Evolutionary conservation across 495 filamentous ascomycete species (phyloP).

Genomic region (Haplographium delicatum): DNA sequence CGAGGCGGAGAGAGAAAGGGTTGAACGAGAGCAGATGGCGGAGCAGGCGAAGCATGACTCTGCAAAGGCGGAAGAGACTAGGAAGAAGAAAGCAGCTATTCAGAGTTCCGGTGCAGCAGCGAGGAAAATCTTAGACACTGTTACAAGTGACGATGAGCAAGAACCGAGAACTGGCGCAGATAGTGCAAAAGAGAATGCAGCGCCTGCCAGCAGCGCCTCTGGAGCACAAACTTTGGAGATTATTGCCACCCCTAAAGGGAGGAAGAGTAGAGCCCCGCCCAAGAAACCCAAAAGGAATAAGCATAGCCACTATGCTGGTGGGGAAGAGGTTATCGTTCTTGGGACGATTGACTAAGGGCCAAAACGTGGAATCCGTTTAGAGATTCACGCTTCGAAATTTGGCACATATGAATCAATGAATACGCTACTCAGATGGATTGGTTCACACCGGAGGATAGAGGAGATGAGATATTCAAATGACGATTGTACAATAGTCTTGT

Average conservation of each 20-base stretch:
- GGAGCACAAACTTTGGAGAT: slow-evolving; percentile 8
- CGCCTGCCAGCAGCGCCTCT: not conserved
- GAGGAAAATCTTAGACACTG: not conserved
- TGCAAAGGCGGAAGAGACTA: slow-evolving; percentile 36
- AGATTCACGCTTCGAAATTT: too few species aligned
- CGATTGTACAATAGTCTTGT: too few species aligned
- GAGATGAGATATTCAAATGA: too few species aligned
- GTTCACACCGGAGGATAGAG: too few species aligned
- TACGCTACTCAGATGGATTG: too few species aligned
- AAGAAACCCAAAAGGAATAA: slow-evolving; percentile 17
- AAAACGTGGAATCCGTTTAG: too few species aligned
- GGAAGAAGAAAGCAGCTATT: slow-evolving; percentile 39
- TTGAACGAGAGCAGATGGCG: slow-evolving; percentile 61
- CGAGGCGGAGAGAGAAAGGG: slow-evolving; percentile 61
- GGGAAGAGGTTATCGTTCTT: slow-evolving; percentile 20
- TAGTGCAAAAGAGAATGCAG: slow-evolving; percentile 20
- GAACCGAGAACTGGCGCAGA: not conserved
- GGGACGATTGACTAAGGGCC: slow-evolving; percentile 4
- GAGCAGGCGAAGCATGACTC: slow-evolving; percentile 41
- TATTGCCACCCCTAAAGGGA: not conserved
- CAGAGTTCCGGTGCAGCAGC: slow-evolving; percentile 3
- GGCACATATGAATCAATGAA: not conserved
- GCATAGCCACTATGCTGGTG: slow-evolving; percentile 13
- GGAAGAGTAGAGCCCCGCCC: not conserved
- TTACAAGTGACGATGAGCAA: slow-evolving; percentile 7